Conservation (phyloP, 768 basidiomycete species). For the Neoboletus magnificus region DNA sequence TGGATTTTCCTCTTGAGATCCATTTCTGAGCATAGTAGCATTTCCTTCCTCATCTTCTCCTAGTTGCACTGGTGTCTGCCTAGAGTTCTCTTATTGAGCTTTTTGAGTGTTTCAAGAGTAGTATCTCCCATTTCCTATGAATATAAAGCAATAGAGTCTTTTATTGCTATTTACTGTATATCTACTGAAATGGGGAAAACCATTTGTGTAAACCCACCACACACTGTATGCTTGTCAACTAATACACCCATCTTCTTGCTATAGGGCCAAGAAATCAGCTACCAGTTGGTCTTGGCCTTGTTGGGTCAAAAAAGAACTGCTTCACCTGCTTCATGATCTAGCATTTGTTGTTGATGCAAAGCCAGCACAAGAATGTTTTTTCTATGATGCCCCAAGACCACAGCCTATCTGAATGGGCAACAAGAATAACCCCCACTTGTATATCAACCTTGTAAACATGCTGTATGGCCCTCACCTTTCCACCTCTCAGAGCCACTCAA, state of each 20-base stretch:
- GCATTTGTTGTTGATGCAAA: constrained; percentile 24
- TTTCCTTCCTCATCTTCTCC: no score
- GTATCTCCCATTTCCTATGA: constrained; percentile 73
- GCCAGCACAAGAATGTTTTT: not conserved
- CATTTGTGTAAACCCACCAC: not conserved
- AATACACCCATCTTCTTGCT: not conserved
- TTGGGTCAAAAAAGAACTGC: constrained; percentile 80
- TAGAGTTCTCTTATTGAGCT: no score
- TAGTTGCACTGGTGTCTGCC: no score
- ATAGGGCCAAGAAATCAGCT: not conserved
- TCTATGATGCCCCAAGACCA: not conserved
- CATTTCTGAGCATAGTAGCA: no score
- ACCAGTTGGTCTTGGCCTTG: constrained; percentile 49
- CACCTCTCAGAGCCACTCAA: constrained; percentile 89
- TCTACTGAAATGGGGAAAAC: not conserved
- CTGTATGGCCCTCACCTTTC: constrained; percentile 98
- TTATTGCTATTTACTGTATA: constrained; percentile 5
- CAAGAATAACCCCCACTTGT: constrained; percentile 86
- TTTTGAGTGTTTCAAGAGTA: no score
- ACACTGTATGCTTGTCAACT: constrained; percentile 10
- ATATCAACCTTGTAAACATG: constrained; percentile 92
- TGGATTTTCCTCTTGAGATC: no score
- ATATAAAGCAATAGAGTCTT: constrained; percentile 15
- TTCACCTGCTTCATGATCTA: constrained; percentile 96
- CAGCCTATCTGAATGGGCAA: constrained; percentile 73